These are phyloP conservation scores for Metschnikowia henanensis DNA, from an alignment of 805 yeast genomes.

Conservation along the genomic window DNA sequence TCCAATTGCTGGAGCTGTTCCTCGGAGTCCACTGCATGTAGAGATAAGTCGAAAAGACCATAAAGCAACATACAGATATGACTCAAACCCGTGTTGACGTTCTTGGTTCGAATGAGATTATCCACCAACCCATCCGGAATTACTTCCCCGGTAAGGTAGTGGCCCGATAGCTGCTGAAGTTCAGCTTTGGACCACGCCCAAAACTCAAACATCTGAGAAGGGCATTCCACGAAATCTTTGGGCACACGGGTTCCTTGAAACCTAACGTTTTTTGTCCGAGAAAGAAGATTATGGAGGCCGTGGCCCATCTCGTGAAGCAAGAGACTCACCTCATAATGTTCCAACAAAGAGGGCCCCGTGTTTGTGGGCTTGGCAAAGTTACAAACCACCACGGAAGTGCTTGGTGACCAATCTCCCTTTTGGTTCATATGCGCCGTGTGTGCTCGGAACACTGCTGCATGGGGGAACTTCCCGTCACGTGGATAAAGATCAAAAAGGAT, in stretches of 20 bases:
- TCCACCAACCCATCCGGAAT: slow-evolving; percentile 43
- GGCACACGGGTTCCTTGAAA: slow-evolving; percentile 78
- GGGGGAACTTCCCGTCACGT: slow-evolving; percentile 82
- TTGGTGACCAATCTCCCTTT: slow-evolving; percentile 58
- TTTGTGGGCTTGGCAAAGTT: slow-evolving; percentile 75
- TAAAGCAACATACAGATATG: slow-evolving; percentile 76
- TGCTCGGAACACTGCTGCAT: slow-evolving; percentile 82
- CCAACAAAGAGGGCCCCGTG: slow-evolving; percentile 69
- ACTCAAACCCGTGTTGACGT: slow-evolving; percentile 69
- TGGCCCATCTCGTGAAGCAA: slow-evolving; percentile 91
- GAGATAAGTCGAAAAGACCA: slow-evolving; percentile 71
- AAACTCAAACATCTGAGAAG: slow-evolving; percentile 84
- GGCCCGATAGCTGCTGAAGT: slow-evolving; percentile 58
- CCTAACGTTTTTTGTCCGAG: slow-evolving; percentile 59
- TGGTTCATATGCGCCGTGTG: slow-evolving; percentile 56
- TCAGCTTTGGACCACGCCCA: slow-evolving; percentile 79
- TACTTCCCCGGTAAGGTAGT: slow-evolving; percentile 58
- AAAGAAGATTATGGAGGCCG: slow-evolving; percentile 77
- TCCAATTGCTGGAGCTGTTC: slow-evolving; percentile 48
- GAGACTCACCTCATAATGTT: slow-evolving; percentile 76
- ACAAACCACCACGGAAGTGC: slow-evolving; percentile 71
- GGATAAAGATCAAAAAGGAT: slow-evolving; percentile 80
- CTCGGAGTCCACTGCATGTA: slow-evolving; percentile 51
- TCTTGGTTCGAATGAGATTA: slow-evolving; percentile 19
- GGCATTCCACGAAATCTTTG: slow-evolving; percentile 89